These are phyloP conservation scores for Fusarium sp. DNA, from an alignment of 2,329 filamentous ascomycete species.

Conservation along the genomic window DNA sequence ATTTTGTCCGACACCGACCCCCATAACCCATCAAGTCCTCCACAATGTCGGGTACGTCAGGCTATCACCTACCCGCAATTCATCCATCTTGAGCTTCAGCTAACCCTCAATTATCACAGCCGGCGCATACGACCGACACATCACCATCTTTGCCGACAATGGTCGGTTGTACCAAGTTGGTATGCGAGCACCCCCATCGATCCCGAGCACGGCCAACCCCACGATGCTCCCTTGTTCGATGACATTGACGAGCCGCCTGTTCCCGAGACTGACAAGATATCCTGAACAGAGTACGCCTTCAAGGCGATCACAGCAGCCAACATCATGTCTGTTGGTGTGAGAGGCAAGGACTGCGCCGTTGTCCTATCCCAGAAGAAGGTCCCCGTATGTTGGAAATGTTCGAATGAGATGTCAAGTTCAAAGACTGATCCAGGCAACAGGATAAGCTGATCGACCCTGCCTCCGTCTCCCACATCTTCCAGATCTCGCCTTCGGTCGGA, in stretches of 20 bases:
- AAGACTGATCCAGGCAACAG: conserved; percentile 60
- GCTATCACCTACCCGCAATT: conserved; percentile 26
- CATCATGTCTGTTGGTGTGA: conserved; percentile 96
- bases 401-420: neutral
- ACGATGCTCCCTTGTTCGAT: conserved; percentile 29
- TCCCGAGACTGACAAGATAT: conserved; percentile 39
- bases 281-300: conserved; percentile 93
- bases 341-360: conserved; percentile 97
- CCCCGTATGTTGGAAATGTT: conserved; percentile 73
- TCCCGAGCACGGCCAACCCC: conserved; percentile 12
- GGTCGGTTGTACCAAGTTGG: conserved; percentile 99
- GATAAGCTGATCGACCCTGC: conserved; percentile 99
- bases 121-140: conserved; percentile 97
- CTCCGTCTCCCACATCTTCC: conserved; percentile 98
- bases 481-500: conserved; percentile 93
- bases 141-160: conserved; percentile 99
- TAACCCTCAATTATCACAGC: conserved; percentile 48
- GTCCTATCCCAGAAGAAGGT: conserved; percentile 99
- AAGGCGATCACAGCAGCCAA: conserved; percentile 99
- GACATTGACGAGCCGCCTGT: conserved; percentile 28
- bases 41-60: conserved; percentile 66
- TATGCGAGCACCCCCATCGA: conserved; percentile 62
- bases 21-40: conserved; percentile 40
- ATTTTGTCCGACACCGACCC: conserved; percentile 10
- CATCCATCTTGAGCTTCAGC: conserved; percentile 33